Conservation (phyloP, 768 basidiomycete species). For the Pisolithus marmoratus region DNA sequence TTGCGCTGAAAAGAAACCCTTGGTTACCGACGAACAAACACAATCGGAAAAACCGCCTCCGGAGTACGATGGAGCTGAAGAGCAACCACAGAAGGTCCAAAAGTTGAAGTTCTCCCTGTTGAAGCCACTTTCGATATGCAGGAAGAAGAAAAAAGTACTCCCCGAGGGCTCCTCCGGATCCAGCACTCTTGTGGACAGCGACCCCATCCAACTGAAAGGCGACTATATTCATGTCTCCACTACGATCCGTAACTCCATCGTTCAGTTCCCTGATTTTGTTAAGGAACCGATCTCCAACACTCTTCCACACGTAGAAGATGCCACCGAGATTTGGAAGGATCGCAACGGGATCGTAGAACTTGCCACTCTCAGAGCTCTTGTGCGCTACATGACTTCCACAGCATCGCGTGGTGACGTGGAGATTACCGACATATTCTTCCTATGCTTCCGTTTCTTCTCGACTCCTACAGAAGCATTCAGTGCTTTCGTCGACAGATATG, state of each 20-base stretch:
- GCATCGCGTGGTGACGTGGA: constrained; percentile 34
- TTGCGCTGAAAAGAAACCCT: too few relatives aligned
- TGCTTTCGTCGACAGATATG: constrained; percentile 45
- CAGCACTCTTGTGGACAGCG: constrained; percentile 17
- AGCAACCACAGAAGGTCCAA: not conserved
- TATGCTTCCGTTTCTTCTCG: constrained; percentile 68
- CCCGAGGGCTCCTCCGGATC: constrained; percentile 8
- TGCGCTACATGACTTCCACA: constrained; percentile 42
- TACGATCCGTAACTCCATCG: constrained; percentile 23
- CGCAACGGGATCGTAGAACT: constrained; percentile 24
- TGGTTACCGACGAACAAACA: too few relatives aligned
- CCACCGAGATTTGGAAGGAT: constrained; percentile 24
- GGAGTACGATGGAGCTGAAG: too few relatives aligned
- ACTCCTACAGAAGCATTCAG: constrained; percentile 41
- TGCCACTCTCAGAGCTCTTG: constrained; percentile 36
- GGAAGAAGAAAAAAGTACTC: not conserved
- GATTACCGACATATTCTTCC: constrained; percentile 53
- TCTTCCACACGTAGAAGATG: constrained; percentile 26
- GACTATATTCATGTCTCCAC: constrained; percentile 21
- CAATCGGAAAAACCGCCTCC: too few relatives aligned
- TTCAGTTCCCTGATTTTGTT: constrained; percentile 21
- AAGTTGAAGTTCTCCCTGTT: not conserved
- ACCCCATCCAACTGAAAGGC: constrained; percentile 2
- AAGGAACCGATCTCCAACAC: constrained; percentile 24
- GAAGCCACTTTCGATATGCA: not conserved